phyloP scores from a whole-genome alignment of 2,329 filamentous ascomycete genomes.

The Trichoderma semiorbis region DNA sequence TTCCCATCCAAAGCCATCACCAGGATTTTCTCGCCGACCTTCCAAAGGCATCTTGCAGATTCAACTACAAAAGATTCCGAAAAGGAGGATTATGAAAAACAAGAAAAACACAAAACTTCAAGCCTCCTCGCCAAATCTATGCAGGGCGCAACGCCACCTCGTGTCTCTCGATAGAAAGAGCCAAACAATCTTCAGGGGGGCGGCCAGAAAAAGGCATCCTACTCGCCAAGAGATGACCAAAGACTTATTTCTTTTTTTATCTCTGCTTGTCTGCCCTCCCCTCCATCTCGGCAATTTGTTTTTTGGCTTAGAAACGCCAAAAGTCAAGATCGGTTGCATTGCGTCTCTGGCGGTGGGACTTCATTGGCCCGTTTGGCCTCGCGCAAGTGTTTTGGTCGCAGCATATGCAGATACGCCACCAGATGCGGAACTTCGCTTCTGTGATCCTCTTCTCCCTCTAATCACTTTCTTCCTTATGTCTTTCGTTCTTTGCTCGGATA shows the following conservation, averaged over 20 bases:
- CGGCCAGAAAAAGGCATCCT: no score
- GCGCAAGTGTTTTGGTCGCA: background rate
- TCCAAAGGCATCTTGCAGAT: background rate
- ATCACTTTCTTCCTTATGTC: background rate
- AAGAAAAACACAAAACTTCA: background rate
- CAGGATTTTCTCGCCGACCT: background rate
- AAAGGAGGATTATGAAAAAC: background rate
- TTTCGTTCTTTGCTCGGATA: background rate
- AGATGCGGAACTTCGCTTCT: background rate
- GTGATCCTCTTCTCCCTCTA: background rate
- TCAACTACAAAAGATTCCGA: background rate
- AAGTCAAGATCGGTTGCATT: background rate
- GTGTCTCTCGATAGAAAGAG: background rate
- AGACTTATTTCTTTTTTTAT: background rate
- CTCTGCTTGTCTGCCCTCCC: background rate
- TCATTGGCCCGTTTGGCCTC: background rate
- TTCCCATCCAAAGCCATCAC: background rate
- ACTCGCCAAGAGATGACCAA: background rate
- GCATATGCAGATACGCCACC: constrained; percentile 1
- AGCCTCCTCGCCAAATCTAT: background rate
- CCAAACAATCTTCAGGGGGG: background rate
- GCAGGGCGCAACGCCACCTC: background rate
- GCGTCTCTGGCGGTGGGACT: background rate
- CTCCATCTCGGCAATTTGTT: background rate
- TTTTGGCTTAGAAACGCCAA: background rate